A percentile compares a stretch with the other conserved stretches of the same genome.
phyloP scores from a whole-genome alignment of 148 eudicot genomes.

The Camellia lanceoleosa region DNA sequence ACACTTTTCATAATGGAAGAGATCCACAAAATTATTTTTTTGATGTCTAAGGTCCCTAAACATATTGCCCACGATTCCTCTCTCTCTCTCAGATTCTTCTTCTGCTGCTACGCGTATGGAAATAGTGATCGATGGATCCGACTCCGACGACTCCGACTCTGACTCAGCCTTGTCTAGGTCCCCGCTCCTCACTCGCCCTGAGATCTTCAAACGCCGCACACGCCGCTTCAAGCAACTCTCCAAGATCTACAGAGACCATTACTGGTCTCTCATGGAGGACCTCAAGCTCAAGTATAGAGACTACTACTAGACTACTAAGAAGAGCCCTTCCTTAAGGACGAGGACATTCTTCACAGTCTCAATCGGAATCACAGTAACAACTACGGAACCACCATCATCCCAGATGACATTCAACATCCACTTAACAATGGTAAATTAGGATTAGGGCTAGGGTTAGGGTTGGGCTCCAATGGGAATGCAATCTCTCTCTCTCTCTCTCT shows the following conservation, averaged over 20 bases:
- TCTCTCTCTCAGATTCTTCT: too few species aligned
- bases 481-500: too few species aligned
- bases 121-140: too few species aligned
- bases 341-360: background rate
- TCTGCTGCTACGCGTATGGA: too few species aligned
- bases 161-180: too few species aligned
- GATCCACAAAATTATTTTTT: too few species aligned
- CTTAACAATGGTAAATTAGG: conserved; percentile 25
- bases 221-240: conserved; percentile 41
- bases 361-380: conserved; percentile 6
- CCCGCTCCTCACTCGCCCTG: too few species aligned
- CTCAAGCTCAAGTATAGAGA: conserved; percentile 42
- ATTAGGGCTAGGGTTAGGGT: conserved; percentile 23
- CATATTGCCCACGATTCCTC: too few species aligned
- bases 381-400: background rate
- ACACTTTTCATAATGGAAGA: too few species aligned
- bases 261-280: conserved; percentile 72
- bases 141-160: too few species aligned
- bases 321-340: conserved; percentile 35
- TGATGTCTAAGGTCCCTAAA: too few species aligned
- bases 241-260: conserved; percentile 41
- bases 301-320: conserved; percentile 43
- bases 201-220: conserved; percentile 46
- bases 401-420: background rate
- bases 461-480: background rate